Evolutionary conservation across 176 grass and related monocot genomes (phyloP), one percentile per base, ranked within the genome.

Genomic region (Eleusine indica): DNA sequence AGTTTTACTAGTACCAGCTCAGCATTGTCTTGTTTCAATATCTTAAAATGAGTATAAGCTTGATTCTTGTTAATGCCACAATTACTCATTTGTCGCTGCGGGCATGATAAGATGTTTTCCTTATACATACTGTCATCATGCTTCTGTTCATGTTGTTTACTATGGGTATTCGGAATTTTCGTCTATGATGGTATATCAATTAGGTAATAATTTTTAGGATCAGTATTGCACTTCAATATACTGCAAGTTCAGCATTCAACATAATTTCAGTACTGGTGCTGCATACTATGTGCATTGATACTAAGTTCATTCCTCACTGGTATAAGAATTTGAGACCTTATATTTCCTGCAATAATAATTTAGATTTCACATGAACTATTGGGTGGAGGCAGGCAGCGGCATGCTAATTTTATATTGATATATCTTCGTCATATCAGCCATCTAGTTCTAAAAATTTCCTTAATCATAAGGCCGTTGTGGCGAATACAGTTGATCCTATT

Each of bases 401-500:
- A 74, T 69, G 16, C 43, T 6, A 29, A 41, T 61, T 68, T 41
- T 84, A 66, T 71, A 49, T 80, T 73, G 30, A 19, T 70, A 2
- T 77, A 2, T 63, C 18, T 74, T 41, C 21, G 43, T 71, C 15
- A 19, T 70, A 46, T 53, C 14, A 51, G 9, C 58, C n/a, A 30
- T 18, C 9, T 44, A 41, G 28, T 64, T 80, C 19, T 52, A 70
- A 48, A 38, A 61, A 52, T 64, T 64, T 16, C 35, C 15, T 35
- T 85, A 64, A 66, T 79, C 5, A 66, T 54, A 9, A 53, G 15
- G 71, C 22, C 4, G 30, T 38, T 39, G 4, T 66, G 73, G 22
- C 54, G 46, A 87, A 83, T 73, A 25, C 32, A 42, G 53, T 88
- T 66, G 37, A 66, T 83, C 28, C 13, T 58, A 67, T 43, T 44